Evolutionary conservation across 1,284 basidiomycete species (phyloP).

Genomic region (Vanrija pseudolonga): DNA sequence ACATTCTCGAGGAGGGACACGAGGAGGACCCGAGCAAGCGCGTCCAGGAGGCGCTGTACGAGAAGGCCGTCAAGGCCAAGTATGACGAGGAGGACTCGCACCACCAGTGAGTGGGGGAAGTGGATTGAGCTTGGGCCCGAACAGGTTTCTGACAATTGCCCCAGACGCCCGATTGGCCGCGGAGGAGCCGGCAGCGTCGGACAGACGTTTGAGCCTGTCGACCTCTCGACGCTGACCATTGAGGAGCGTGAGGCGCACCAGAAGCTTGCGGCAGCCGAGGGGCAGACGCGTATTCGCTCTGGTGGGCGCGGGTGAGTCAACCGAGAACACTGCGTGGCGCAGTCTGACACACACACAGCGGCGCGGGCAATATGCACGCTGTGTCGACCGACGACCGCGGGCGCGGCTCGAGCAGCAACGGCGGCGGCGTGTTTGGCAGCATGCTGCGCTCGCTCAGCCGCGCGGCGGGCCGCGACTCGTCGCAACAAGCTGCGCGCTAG

Average conservation of each 20-base stretch:
- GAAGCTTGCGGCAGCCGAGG: constrained; percentile 35
- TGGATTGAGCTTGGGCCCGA: neutral
- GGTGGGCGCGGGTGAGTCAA: constrained; percentile 39
- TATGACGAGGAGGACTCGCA: constrained; percentile 32
- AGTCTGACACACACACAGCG: constrained; percentile 17
- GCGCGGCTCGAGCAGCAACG: constrained; percentile 27
- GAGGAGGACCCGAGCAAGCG: constrained; percentile 24
- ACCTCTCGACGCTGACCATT: constrained; percentile 29
- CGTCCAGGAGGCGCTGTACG: constrained; percentile 30
- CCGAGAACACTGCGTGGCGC: neutral
- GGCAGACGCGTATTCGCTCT: constrained; percentile 19
- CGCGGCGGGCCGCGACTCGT: constrained; percentile 33
- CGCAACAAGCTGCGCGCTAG: constrained; percentile 2
- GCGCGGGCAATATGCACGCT: constrained; percentile 36
- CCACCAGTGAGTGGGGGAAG: constrained; percentile 30
- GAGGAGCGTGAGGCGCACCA: constrained; percentile 42
- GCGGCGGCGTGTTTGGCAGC: constrained; percentile 40
- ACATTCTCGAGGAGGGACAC: constrained; percentile 37
- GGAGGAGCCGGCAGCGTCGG: constrained; percentile 44
- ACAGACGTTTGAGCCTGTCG: constrained; percentile 21
- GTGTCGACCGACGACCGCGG: constrained; percentile 14
- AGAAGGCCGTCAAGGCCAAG: constrained; percentile 33
- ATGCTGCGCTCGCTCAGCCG: constrained; percentile 43
- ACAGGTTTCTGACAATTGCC: neutral
- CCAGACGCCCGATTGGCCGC: constrained; percentile 36